These are phyloP conservation scores for Nitzschia inconspicua DNA, from an alignment of 108 stramenopile genomes.

Conservation along the genomic window DNA sequence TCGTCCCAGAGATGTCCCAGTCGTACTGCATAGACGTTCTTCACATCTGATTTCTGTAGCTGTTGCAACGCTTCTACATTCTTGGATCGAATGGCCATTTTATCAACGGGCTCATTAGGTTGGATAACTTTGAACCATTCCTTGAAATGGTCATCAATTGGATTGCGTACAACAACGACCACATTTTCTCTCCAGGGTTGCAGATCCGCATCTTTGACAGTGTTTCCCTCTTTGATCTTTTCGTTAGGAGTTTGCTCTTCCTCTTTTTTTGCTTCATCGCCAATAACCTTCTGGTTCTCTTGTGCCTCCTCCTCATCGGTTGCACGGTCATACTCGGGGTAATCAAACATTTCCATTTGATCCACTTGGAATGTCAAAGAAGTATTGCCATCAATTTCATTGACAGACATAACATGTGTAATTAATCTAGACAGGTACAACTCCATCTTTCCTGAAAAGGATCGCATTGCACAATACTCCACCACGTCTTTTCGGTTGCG, in stretches of 20 bases:
- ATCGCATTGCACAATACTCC: neutral
- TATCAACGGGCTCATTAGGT: neutral
- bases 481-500: neutral
- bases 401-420: neutral
- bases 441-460: neutral
- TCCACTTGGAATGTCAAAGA: too few species aligned
- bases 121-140: neutral
- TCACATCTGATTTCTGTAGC: neutral
- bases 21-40: neutral
- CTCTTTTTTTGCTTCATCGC: too few species aligned
- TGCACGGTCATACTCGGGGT: too few species aligned
- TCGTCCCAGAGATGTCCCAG: constrained; percentile 6
- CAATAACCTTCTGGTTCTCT: too few species aligned
- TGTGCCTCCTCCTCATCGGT: too few species aligned
- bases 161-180: constrained; percentile 1
- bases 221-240: too few species aligned
- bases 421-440: neutral
- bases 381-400: neutral
- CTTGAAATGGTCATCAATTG: neutral
- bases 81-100: neutral
- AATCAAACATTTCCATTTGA: too few species aligned
- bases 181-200: neutral
- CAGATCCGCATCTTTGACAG: too few species aligned
- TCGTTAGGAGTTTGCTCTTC: too few species aligned
- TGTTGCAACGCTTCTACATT: neutral